phyloP scores from a whole-genome alignment of 176 grass and related monocot species.

The Themeda triandra region DNA sequence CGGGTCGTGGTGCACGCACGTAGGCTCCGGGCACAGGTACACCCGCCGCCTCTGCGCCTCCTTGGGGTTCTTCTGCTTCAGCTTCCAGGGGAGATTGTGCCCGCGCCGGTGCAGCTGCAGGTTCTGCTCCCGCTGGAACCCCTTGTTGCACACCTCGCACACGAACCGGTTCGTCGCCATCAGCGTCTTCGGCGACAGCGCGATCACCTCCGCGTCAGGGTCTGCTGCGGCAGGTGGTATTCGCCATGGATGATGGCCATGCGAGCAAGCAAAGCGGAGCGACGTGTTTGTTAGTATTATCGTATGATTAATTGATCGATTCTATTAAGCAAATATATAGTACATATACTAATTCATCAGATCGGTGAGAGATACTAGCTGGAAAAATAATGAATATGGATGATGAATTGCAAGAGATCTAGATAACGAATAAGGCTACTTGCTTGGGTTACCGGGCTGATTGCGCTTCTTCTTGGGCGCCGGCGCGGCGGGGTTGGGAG shows the following conservation, averaged over 20 bases:
- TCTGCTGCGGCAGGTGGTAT: constrained; percentile 38
- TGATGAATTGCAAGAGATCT: not conserved
- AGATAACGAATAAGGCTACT: not conserved
- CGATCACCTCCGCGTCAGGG: constrained; percentile 88
- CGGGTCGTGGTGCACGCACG: constrained; percentile 85
- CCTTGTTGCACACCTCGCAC: constrained; percentile 91
- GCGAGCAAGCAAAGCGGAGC: no score
- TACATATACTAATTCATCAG: not conserved
- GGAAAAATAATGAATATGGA: no score
- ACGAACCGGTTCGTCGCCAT: constrained; percentile 85
- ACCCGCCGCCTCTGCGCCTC: constrained; percentile 49
- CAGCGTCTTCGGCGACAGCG: constrained; percentile 73
- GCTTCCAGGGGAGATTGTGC: constrained; percentile 91
- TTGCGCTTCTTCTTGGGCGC: constrained; percentile 46
- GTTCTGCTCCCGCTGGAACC: constrained; percentile 90
- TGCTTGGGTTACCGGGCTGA: constrained; percentile 45
- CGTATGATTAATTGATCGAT: not conserved
- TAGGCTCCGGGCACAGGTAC: constrained; percentile 88
- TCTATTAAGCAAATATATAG: no score
- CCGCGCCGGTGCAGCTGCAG: constrained; percentile 88
- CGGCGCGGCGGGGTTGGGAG: not conserved
- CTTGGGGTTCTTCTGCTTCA: constrained; percentile 92
- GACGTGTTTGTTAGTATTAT: not conserved
- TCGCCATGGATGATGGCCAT: no score
- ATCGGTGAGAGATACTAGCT: not conserved